A percentile compares a stretch with the other conserved stretches of the same genome.
phyloP scores from a whole-genome alignment of 441 rosid species.

The Adansonia rubrostipa region DNA sequence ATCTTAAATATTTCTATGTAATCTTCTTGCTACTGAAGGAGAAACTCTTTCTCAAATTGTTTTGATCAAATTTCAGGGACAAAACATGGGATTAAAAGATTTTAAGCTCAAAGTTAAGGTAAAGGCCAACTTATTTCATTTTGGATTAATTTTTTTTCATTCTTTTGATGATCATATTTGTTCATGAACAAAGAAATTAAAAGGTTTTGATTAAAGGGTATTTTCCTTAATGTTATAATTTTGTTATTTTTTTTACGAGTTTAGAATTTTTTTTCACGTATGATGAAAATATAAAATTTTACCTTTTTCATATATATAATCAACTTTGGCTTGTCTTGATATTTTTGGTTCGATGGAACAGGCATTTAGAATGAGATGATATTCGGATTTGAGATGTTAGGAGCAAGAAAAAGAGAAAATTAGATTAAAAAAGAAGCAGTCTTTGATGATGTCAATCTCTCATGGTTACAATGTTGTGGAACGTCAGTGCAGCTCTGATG shows the following conservation, averaged over 20 bases:
- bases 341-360: conserved; percentile 24
- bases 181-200: background rate
- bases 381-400: conserved; percentile 39
- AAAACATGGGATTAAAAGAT: conserved; percentile 41
- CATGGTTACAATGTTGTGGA: conserved; percentile 68
- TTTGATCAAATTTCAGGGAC: background rate
- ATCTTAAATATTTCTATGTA: background rate
- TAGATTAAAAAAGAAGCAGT: conserved; percentile 42
- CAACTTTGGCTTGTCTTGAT: background rate
- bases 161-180: background rate
- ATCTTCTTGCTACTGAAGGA: background rate
- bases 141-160: background rate
- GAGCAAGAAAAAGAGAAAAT: conserved; percentile 36
- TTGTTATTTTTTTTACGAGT: background rate
- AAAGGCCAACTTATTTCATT: background rate
- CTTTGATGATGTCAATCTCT: conserved; percentile 67
- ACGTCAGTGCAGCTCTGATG: conserved; percentile 34
- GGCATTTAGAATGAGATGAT: conserved; percentile 51
- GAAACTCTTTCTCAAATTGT: no score
- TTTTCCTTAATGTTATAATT: background rate
- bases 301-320: no score
- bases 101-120: conserved; percentile 50
- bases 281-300: no score
- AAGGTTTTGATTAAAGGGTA: background rate
- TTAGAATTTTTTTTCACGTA: background rate